phyloP scores from a whole-genome alignment of 306 rosid genomes.

The Cercis canadensis region DNA sequence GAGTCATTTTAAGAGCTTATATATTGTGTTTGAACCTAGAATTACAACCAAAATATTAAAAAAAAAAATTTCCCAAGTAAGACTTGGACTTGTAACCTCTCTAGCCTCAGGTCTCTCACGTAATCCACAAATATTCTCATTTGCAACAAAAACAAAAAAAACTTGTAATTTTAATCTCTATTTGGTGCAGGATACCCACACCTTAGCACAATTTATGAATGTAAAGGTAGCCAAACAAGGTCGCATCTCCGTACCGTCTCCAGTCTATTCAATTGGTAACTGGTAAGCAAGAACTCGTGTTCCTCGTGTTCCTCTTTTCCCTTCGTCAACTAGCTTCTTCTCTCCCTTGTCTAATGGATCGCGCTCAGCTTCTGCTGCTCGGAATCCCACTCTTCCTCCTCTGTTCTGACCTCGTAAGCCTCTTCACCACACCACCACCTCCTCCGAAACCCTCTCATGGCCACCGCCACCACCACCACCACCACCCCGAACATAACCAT shows the following conservation, averaged over 20 bases:
- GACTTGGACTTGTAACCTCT: too few relatives aligned
- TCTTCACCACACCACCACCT: slow-evolving; percentile 47
- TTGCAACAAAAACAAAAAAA: too few relatives aligned
- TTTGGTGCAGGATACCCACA: neutral
- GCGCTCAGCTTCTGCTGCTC: slow-evolving; percentile 56
- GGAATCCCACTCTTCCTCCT: slow-evolving; percentile 73
- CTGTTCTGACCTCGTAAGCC: slow-evolving; percentile 56
- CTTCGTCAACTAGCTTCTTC: neutral
- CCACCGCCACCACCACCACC: slow-evolving; percentile 35
- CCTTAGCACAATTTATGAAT: neutral
- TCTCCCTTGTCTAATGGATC: slow-evolving; percentile 54
- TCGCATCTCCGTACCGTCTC: neutral
- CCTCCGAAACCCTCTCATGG: slow-evolving; percentile 29
- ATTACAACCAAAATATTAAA: too few relatives aligned
- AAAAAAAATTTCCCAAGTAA: too few relatives aligned
- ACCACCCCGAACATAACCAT: slow-evolving; percentile 38
- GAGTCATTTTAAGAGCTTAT: too few relatives aligned
- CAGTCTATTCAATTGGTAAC: too few relatives aligned
- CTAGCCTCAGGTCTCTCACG: too few relatives aligned
- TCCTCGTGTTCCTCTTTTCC: neutral
- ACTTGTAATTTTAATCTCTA: too few relatives aligned
- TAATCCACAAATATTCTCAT: too few relatives aligned
- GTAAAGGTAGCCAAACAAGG: neutral
- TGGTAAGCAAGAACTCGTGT: neutral
- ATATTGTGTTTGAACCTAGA: too few relatives aligned